Evolutionary conservation across 2,329 filamentous ascomycete species (phyloP), one percentile per base, ranked within the genome.

Genomic region (Aureobasidium sp.): DNA sequence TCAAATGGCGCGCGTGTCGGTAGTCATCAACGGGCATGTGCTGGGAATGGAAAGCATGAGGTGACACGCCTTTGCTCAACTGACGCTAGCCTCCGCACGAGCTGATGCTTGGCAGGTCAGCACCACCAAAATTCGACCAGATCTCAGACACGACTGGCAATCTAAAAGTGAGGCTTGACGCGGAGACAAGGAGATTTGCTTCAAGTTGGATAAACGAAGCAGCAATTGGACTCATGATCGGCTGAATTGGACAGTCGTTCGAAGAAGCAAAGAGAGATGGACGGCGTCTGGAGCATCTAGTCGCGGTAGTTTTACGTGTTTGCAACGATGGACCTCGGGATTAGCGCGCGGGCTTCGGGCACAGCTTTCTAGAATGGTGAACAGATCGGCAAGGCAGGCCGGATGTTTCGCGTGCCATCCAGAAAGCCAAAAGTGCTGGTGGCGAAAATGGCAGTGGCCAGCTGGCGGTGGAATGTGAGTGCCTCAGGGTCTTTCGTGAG

Each of bases 11-110:
- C 45, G 57, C 45, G 44, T 49, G 56, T n/a, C 15, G 31, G 25
- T 5, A 25, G 42, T 31, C 44, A 60, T 42, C 44, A 60, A 59
- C 55, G 55, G 42, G 14, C 44, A 31, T 47, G 20, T 48, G 44
- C 20, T 36, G 42, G 55, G 42, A 27, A 48, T 34, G 29, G 34
- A 37, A 51, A 60, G 45, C 25, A 29, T 36, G 45, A 60, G 57
- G 45, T 60, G 57, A 60, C 56, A 51, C 34, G 44, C 57, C 39
- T 41, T 44, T 34, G 41, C 8, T 34, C 53, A 55, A 55, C 55
- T 47, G 57, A 51, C 57, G 57, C 44, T 60, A 60, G 45, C 57
- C 57, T 60, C 57, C 44, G 57, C 57, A 60, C 34, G 44, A 60
- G 37, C 22, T 25, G 41, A 45, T 34, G 42, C 55, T 59, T 47